A percentile compares a stretch with the other conserved stretches of the same genome.
Conservation (phyloP, 495 filamentous ascomycete species). For the Daldinia loculata region DNA sequence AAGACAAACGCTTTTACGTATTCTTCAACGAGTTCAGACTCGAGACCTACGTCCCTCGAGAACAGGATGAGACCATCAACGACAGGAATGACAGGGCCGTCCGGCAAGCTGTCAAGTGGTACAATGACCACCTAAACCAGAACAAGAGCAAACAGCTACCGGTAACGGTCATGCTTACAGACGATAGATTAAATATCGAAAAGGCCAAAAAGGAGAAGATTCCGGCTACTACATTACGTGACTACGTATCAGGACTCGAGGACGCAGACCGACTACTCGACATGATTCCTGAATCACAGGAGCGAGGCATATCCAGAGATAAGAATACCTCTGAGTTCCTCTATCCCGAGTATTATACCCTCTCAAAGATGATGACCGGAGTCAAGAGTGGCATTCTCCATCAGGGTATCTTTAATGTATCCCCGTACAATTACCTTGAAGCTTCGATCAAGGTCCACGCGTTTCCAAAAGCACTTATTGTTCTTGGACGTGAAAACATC, state of each 20-base stretch:
- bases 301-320: slow-evolving; percentile 69
- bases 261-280: slow-evolving; percentile 88
- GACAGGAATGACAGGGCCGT: slow-evolving; percentile 96
- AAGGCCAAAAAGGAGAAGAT: slow-evolving; percentile 83
- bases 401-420: slow-evolving; percentile 94
- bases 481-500: slow-evolving; percentile 95
- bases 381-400: slow-evolving; percentile 85
- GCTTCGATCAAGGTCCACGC: slow-evolving; percentile 87
- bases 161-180: slow-evolving; percentile 89
- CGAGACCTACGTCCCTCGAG: slow-evolving; percentile 84
- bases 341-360: slow-evolving; percentile 81
- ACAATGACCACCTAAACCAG: slow-evolving; percentile 76
- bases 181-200: slow-evolving; percentile 85
- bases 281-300: slow-evolving; percentile 84
- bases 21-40: slow-evolving; percentile 98
- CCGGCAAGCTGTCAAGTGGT: slow-evolving; percentile 87
- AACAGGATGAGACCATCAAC: slow-evolving; percentile 86
- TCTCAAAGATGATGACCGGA: slow-evolving; percentile 96
- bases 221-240: slow-evolving; percentile 68
- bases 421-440: slow-evolving; percentile 96
- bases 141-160: slow-evolving; percentile 70
- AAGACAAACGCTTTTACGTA: slow-evolving; percentile 96
- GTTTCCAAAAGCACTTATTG: slow-evolving; percentile 86
- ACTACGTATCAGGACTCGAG: slow-evolving; percentile 85
- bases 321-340: slow-evolving; percentile 71